Conservation (phyloP, 2,329 filamentous ascomycete genomes). For the Cyphellophora attinorum region DNA sequence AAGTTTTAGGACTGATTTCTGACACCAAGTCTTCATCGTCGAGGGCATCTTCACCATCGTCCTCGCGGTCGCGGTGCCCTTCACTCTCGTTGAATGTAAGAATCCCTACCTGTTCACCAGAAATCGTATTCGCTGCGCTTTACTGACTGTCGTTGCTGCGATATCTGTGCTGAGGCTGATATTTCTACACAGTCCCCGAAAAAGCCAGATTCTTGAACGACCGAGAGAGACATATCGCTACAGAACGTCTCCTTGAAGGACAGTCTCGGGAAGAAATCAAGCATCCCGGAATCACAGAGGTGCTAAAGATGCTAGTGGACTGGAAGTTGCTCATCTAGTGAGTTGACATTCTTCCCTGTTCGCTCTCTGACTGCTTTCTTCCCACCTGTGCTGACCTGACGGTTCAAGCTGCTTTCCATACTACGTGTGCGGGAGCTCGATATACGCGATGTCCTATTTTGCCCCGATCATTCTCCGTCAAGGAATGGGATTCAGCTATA, state of each 20-base stretch:
- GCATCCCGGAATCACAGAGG: slow-evolving; percentile 15
- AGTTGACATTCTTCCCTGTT: no score
- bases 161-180: no score
- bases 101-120: not conserved
- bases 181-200: slow-evolving; percentile 19
- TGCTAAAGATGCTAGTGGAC: slow-evolving; percentile 8
- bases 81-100: slow-evolving; percentile 26
- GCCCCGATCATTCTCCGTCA: slow-evolving; percentile 60
- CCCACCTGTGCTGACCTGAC: not conserved
- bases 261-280: slow-evolving; percentile 4
- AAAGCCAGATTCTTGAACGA: slow-evolving; percentile 22
- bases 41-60: slow-evolving; percentile 18
- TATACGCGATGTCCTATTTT: slow-evolving; percentile 61
- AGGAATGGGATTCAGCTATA: slow-evolving; percentile 57
- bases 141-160: no score
- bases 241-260: slow-evolving; percentile 4
- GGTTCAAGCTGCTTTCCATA: slow-evolving; percentile 3
- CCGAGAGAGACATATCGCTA: slow-evolving; percentile 7
- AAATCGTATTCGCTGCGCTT: no score
- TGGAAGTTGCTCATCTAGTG: slow-evolving; percentile 11
- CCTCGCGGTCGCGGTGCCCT: slow-evolving; percentile 16
- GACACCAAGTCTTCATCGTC: slow-evolving; percentile 12
- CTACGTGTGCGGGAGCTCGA: slow-evolving; percentile 6
- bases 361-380: no score
- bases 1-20: not conserved